Base-by-base conservation (phyloP, 345 rosid species). In the Psidium guajava region DNA sequence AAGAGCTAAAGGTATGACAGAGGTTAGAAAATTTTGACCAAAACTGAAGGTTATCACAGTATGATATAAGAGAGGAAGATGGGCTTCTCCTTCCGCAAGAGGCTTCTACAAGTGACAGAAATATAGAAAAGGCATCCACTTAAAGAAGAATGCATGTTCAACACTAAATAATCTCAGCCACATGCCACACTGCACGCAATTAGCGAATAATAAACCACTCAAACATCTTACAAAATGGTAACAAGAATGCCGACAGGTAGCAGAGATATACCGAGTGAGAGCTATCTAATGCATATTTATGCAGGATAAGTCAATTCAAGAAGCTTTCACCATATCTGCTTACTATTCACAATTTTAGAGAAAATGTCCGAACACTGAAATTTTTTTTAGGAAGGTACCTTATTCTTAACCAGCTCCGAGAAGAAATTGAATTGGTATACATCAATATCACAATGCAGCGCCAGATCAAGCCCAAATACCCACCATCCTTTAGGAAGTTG, bases 381-480 rank as follows among this genome's bases (percentile, higher is more conserved):
- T 49, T 49, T 49, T 47, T 47, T 49, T 77, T 77, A 73, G 83
- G 86, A 85, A 47, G 36, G 44, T 93, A 95, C 99, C 99, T 96
- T 94, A 64, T 92, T 92, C 83, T 92, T 91, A 82, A 90, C 90
- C 84, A 96, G 86, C 86, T 97, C 96, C n/a, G 95, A 87, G 90
- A 97, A 97, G 93, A 95, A 97, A 87, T 96, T 95, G 92, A 97
- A 97, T 90, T 97, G 99, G 94, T 95, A 96, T 69, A 95, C 98
- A 90, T 97, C 99, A 90, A 97, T 95, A 92, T 96, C 99, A 85
- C 95, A 92, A 88, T 97, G 99, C 85, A 97, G 98, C 58, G 99
- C 98, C 84, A 95, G 93, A 90, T 97, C 99, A 90, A 97, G 95
- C 89, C 99, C 99, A 90, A 97, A 97, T 84, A 97, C 91, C 99